phyloP scores from a whole-genome alignment of 257 asterid species.

The Solanum sejunctum region DNA sequence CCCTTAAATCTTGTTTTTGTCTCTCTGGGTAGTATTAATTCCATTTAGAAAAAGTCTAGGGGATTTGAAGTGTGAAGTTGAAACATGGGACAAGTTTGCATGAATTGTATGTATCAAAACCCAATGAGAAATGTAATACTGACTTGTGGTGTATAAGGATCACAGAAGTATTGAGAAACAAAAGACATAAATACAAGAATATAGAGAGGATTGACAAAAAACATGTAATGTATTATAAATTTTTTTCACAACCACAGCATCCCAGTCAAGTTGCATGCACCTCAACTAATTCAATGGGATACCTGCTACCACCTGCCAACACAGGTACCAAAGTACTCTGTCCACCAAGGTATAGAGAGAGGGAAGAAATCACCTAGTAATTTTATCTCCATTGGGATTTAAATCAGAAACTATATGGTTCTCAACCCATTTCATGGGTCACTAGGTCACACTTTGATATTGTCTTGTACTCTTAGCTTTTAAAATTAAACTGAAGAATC shows the following conservation, averaged over 20 bases:
- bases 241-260: not conserved
- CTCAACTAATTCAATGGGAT: not conserved
- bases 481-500: conserved; percentile 10
- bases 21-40: not conserved
- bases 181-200: not conserved
- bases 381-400: not conserved
- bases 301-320: not conserved
- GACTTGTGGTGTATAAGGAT: not conserved
- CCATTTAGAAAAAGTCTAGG: not conserved
- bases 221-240: not conserved
- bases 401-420: not conserved
- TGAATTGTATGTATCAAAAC: not conserved
- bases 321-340: not conserved
- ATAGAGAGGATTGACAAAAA: not conserved
- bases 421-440: not conserved
- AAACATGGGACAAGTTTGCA: not conserved
- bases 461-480: not conserved
- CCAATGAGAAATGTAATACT: not conserved
- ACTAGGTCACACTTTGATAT: not conserved
- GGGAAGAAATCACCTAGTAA: not conserved
- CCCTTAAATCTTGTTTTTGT: not conserved
- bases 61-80: not conserved
- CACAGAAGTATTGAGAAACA: not conserved
- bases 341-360: not conserved
- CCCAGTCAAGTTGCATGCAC: not conserved